Conservation (phyloP, 495 filamentous ascomycete species). For the Penicillium pulvis region DNA sequence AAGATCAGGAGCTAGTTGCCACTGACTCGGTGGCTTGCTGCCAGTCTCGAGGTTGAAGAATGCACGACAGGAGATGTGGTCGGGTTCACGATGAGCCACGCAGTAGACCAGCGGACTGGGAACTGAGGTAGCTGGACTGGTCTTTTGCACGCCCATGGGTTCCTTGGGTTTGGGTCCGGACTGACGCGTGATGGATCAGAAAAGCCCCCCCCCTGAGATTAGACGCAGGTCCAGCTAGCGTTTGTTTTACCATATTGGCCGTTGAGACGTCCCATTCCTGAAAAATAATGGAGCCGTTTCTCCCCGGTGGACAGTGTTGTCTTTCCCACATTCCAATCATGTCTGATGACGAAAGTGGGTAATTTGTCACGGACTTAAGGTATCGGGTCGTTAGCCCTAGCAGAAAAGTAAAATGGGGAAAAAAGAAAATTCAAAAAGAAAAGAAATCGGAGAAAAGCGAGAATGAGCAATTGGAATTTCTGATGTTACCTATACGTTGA, state of each 20-base stretch:
- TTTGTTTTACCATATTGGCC: not conserved
- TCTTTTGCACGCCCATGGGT: constrained; percentile 1
- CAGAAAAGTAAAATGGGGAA: constrained; percentile 8
- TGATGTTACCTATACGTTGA: constrained; percentile 14
- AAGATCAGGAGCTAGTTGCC: constrained; percentile 11
- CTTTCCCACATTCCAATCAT: constrained; percentile 23
- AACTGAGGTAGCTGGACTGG: not conserved
- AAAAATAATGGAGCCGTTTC: not conserved
- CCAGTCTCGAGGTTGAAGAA: constrained; percentile 13
- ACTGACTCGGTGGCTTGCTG: constrained; percentile 16
- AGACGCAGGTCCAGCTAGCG: constrained; percentile 22
- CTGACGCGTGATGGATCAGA: constrained; percentile 45
- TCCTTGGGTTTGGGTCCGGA: constrained; percentile 19
- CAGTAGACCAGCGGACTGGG: constrained; percentile 8
- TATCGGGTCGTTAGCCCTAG: constrained; percentile 4
- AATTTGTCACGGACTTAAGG: constrained; percentile 17
- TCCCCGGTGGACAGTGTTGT: not conserved
- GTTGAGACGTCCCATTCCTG: not conserved
- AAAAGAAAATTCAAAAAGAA: not conserved
- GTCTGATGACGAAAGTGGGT: constrained; percentile 15
- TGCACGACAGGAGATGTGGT: constrained; percentile 16
- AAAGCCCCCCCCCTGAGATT: constrained; percentile 20
- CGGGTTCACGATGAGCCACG: constrained; percentile 13
- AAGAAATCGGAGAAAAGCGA: constrained; percentile 11
- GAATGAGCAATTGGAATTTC: constrained; percentile 22